Evolutionary conservation across 768 basidiomycete genomes (phyloP).

Genomic region (Mycena kentingensis): DNA sequence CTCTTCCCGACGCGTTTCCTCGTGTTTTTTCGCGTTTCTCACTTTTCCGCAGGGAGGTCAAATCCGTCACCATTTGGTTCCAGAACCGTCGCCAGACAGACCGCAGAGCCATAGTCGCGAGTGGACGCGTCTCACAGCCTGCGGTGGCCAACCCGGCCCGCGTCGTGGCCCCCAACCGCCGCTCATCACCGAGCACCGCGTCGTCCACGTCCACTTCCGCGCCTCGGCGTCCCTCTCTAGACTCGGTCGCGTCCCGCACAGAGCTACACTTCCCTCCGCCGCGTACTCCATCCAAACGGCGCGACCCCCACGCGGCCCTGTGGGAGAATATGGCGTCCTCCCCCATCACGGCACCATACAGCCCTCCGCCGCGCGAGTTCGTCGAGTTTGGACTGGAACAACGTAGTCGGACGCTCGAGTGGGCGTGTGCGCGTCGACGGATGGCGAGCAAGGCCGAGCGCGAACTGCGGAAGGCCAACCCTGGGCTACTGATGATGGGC

Average conservation of each 20-base stretch:
- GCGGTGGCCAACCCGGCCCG: conserved; percentile 35
- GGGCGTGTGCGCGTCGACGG: conserved; percentile 70
- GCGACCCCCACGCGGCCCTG: conserved; percentile 39
- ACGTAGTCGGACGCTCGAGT: conserved; percentile 62
- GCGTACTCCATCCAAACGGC: conserved; percentile 42
- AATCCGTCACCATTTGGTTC: conserved; percentile 81
- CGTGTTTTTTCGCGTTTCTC: conserved; percentile 23
- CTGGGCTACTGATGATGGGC: conserved; percentile 20
- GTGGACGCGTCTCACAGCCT: conserved; percentile 28
- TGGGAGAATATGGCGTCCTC: conserved; percentile 68
- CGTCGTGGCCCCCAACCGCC: conserved; percentile 31
- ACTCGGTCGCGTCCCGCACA: conserved; percentile 57
- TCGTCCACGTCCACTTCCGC: conserved; percentile 32
- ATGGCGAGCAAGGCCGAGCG: conserved; percentile 46
- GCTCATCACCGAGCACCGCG: conserved; percentile 29
- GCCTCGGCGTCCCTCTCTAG: conserved; percentile 48
- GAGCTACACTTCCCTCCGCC: conserved; percentile 47
- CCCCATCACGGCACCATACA: conserved; percentile 55
- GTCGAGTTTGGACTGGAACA: conserved; percentile 51
- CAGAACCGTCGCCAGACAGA: conserved; percentile 80
- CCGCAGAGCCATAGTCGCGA: conserved; percentile 53
- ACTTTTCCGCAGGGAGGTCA: conserved; percentile 52
- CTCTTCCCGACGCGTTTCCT: conserved; percentile 13
- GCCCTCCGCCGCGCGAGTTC: conserved; percentile 50
- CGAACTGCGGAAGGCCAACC: conserved; percentile 14